These are phyloP conservation scores for Lotmaria passim DNA, from an alignment of 208 protist species.

Conservation along the genomic window DNA sequence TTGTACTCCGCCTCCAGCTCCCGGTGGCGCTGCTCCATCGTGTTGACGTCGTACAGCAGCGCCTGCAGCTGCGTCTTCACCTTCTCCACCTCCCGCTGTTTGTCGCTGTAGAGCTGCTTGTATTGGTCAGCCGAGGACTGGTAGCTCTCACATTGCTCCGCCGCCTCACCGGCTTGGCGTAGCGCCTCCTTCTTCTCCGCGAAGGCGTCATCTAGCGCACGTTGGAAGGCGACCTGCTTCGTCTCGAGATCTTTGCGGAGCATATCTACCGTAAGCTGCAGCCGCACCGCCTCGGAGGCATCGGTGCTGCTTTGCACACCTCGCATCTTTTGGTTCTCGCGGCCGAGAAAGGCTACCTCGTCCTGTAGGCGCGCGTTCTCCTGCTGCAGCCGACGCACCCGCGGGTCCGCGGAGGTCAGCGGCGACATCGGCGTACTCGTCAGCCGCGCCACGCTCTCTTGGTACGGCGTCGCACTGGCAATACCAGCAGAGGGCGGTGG, in stretches of 20 bases:
- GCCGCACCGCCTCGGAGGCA: conserved; percentile 34
- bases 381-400: conserved; percentile 40
- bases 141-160: conserved; percentile 51
- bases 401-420: conserved; percentile 26
- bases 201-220: conserved; percentile 14
- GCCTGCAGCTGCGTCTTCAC: conserved; percentile 41
- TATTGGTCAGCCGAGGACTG: conserved; percentile 52
- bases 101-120: conserved; percentile 54
- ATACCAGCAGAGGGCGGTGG: not conserved
- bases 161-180: conserved; percentile 32
- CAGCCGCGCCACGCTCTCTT: not conserved
- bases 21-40: conserved; percentile 41
- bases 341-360: conserved; percentile 53
- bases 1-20: conserved; percentile 38
- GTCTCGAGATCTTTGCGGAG: conserved; percentile 44
- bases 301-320: conserved; percentile 36
- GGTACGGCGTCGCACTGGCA: not conserved
- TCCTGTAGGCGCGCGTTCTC: conserved; percentile 57
- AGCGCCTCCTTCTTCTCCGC: conserved; percentile 22
- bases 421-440: conserved; percentile 3
- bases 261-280: conserved; percentile 55
- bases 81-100: conserved; percentile 44
- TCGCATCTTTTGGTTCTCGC: conserved; percentile 55
- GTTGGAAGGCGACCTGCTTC: conserved; percentile 41
- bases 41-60: conserved; percentile 38